A percentile compares a stretch with the other conserved stretches of the same genome.
Conservation (phyloP, 139 green algal species). For the Picochlorum sp. region DNA sequence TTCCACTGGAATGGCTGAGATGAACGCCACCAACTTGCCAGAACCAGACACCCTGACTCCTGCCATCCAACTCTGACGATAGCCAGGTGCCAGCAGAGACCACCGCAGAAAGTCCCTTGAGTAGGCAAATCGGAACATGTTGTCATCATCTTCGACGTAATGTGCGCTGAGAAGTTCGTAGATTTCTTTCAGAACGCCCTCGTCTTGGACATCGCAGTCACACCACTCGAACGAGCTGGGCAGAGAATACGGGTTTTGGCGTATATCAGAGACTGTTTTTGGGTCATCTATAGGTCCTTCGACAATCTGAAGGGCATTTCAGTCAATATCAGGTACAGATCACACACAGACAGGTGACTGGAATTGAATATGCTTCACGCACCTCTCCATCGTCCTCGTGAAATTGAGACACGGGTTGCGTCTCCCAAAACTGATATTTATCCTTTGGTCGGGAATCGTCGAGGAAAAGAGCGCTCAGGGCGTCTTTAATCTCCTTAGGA, state of each 20-base stretch:
- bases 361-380: not conserved
- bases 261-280: slow-evolving; percentile 68
- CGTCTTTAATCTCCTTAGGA: slow-evolving; percentile 14
- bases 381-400: slow-evolving; percentile 28
- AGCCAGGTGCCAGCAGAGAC: slow-evolving; percentile 84
- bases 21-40: slow-evolving; percentile 86
- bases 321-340: not conserved
- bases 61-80: slow-evolving; percentile 68
- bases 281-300: slow-evolving; percentile 79
- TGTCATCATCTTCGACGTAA: slow-evolving; percentile 98
- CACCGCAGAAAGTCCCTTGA: slow-evolving; percentile 77
- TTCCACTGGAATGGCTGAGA: slow-evolving; percentile 67
- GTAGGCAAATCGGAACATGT: slow-evolving; percentile 96
- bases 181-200: slow-evolving; percentile 49
- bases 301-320: slow-evolving; percentile 12
- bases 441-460: slow-evolving; percentile 21
- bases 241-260: slow-evolving; percentile 73
- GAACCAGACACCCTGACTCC: slow-evolving; percentile 43
- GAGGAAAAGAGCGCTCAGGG: slow-evolving; percentile 21
- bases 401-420: slow-evolving; percentile 89
- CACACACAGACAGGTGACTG: not conserved
- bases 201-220: slow-evolving; percentile 70
- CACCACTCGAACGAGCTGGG: slow-evolving; percentile 82
- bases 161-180: slow-evolving; percentile 86
- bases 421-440: slow-evolving; percentile 85